These are phyloP conservation scores for Malus fusca DNA, from an alignment of 306 rosid genomes.

Conservation along the genomic window DNA sequence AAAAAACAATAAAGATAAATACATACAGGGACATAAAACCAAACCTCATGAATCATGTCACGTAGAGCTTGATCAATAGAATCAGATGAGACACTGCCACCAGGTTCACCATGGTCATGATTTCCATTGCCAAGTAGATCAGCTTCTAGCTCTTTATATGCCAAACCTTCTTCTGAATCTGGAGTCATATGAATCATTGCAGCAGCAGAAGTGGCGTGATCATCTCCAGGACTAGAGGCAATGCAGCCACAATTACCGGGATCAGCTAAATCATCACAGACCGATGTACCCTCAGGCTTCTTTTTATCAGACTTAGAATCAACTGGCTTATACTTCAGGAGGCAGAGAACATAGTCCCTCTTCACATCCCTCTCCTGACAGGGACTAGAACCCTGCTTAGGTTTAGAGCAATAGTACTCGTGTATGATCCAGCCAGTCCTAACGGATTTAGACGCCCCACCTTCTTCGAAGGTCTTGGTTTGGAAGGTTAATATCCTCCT, in stretches of 20 bases:
- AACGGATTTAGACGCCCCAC: slow-evolving; percentile 13
- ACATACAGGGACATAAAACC: no score
- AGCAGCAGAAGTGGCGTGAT: not conserved
- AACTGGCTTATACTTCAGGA: slow-evolving; percentile 24
- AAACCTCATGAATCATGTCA: no score
- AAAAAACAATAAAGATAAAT: no score
- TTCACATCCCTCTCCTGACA: slow-evolving; percentile 5
- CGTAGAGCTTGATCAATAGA: no score
- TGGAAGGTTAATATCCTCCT: slow-evolving; percentile 34
- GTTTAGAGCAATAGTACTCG: slow-evolving; percentile 27
- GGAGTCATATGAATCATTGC: not conserved
- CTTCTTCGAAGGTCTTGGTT: slow-evolving; percentile 23
- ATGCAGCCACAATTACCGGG: slow-evolving; percentile 5
- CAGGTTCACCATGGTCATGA: not conserved
- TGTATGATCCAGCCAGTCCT: slow-evolving; percentile 47
- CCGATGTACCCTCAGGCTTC: not conserved
- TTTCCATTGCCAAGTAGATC: not conserved
- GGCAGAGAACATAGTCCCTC: slow-evolving; percentile 43
- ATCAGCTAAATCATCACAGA: not conserved
- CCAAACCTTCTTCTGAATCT: not conserved
- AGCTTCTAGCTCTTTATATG: not conserved
- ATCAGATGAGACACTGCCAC: not conserved
- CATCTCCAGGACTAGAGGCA: slow-evolving; percentile 5
- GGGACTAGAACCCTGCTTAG: not conserved
- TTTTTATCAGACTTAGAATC: not conserved